These are phyloP conservation scores for Lactarius pseudohatsudake DNA, from an alignment of 768 basidiomycete genomes.

Conservation along the genomic window DNA sequence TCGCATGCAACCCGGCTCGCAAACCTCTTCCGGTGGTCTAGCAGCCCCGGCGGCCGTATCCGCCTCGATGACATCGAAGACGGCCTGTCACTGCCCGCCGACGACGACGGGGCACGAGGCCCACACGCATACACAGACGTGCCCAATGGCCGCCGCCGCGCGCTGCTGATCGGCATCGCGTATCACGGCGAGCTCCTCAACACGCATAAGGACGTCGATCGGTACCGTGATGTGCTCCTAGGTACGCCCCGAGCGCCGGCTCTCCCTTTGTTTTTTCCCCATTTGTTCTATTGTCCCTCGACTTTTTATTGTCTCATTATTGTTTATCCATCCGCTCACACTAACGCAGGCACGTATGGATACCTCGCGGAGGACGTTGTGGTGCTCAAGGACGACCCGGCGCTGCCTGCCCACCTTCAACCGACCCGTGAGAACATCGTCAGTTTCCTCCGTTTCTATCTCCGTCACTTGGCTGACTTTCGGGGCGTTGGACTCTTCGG, in stretches of 20 bases:
- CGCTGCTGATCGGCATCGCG: constrained; percentile 29
- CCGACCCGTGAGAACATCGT: constrained; percentile 26
- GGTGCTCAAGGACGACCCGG: constrained; percentile 22
- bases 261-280: not conserved
- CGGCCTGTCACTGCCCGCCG: not conserved
- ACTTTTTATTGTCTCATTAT: not conserved
- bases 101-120: not conserved
- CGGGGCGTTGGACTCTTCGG: not conserved
- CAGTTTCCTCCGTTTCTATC: not conserved
- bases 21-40: not conserved
- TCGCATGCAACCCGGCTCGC: constrained; percentile 4
- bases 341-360: constrained; percentile 12
- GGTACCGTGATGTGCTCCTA: constrained; percentile 21
- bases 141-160: constrained; percentile 14
- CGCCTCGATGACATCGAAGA: constrained; percentile 15
- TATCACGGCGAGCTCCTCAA: constrained; percentile 26
- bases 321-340: no score
- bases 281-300: not conserved
- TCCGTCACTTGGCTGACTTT: not conserved
- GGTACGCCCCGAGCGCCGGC: constrained; percentile 5
- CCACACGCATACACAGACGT: not conserved
- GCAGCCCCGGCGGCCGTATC: not conserved
- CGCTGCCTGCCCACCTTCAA: constrained; percentile 14
- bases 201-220: constrained; percentile 28
- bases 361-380: constrained; percentile 23